Evolutionary conservation across 306 rosid genomes (phyloP), one percentile per base, ranked within the genome.

Genomic region (Clitoria ternatea): DNA sequence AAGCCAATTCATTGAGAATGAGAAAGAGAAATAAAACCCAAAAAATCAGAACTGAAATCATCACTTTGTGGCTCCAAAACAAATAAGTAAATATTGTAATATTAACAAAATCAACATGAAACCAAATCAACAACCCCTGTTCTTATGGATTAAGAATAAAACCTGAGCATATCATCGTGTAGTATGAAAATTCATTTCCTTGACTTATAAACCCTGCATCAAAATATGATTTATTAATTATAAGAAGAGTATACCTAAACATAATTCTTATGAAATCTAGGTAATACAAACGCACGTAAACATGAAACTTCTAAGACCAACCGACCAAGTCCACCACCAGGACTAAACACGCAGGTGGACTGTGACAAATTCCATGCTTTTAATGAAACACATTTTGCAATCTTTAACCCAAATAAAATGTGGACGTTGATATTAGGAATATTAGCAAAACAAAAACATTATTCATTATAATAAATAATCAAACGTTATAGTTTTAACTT

Each of bases 261-360:
- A 30, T 43, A 74, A 61, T 64, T 66, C 5, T 18, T 30, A 48
- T 30, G 50, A 19, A 61, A 30, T 61, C 70, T 30, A 1, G 47
- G 43, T 4, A 69, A 60, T 48, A 29, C 8, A 36, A 66, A 70
- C 83, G 19, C 64, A 94, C 99, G 97, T 83, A 81, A 82, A 79
- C 88, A 80, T 45, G 99, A 94, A 67, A 94, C 89, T 84, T 94
- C 97, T 74, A 94, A 72, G 63, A 97, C 97, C 84, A 94, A 77
- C 80, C 99, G 79, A 61, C 99, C 99, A 57, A 94, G 97, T 86
- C 99, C 99, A 79, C 96, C 97, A 66, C 99, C 99, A 69, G 99
- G 99, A 91, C 97, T 85, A 94, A 94, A 83, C 99, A 94, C 42
- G 97, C 68, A 77, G 96, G 97, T 78, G 99, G 89, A 73, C 99